Evolutionary conservation across 2,329 filamentous ascomycete genomes (phyloP), one percentile per base, ranked within the genome.

Genomic region (Epichloe festucae): DNA sequence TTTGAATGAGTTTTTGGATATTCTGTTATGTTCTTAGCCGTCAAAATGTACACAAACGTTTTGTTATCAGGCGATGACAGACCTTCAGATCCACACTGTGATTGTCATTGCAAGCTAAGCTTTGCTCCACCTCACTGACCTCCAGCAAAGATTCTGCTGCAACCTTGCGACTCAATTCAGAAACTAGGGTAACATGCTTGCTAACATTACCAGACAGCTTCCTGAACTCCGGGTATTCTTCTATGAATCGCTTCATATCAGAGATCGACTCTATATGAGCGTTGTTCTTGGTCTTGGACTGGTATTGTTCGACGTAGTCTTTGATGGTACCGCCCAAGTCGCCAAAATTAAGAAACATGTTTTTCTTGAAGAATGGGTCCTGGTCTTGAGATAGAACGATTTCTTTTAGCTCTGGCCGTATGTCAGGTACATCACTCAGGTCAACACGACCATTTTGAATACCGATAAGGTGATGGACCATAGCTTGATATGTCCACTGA

Each of bases 401-500:
- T 69, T 98, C 93, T 62, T 85, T 90, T 50, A 96, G 74, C 65
- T 96, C 91, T 1, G 88, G 85, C 15, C 87, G 77, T 52, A 94
- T 81, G 51, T 95, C 89, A 12, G 87, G 87, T 0, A 95, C 83
- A 51, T 87, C 79, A 55, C 84, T 85, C 36, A 98, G 74, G 63
- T 95, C 86, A 0, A 98, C 93, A 48, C 91, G 80, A n/a, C 93
- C 93, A 65, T 97, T 97, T 53, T 87, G 81, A 58, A 98, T 95
- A 5, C 93, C 93, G 12, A 98, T 75, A 2, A 97, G 72, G 63
- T 98, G 93, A 65, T 98, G 93, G 0, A 98, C 93, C 90, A 98
- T 98, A n/a, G 93, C 93, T 69, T 98, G 93, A 63, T 98, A 98
- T 27, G 93, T 98, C 93, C 93, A 98, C 65, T 98, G 93, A 3